Evolutionary conservation across 2,329 filamentous ascomycete species (phyloP).

Genomic region (Xylaria multiplex): DNA sequence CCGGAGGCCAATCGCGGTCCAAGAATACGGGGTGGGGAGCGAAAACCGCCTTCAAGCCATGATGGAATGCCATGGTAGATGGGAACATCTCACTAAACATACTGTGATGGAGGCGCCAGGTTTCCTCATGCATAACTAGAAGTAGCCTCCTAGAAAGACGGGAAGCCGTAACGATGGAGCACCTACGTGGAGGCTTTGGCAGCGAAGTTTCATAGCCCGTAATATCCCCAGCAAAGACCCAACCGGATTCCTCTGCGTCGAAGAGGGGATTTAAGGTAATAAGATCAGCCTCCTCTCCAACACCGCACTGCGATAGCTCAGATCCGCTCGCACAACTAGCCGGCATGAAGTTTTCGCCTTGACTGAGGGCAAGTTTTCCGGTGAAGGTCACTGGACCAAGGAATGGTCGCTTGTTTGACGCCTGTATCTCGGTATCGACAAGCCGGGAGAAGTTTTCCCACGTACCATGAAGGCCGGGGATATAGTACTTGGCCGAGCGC

Average conservation of each 20-base stretch:
- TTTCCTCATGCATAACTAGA: slow-evolving; percentile 79
- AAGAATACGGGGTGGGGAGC: slow-evolving; percentile 85
- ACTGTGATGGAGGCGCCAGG: slow-evolving; percentile 71
- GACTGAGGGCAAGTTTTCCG: slow-evolving; percentile 58
- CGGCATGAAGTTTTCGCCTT: slow-evolving; percentile 67
- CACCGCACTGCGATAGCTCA: slow-evolving; percentile 66
- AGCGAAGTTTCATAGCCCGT: slow-evolving; percentile 70
- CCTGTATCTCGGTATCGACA: slow-evolving; percentile 69
- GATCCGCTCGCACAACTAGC: slow-evolving; percentile 63
- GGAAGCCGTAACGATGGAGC: slow-evolving; percentile 76
- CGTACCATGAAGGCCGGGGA: slow-evolving; percentile 73
- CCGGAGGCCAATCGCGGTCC: slow-evolving; percentile 77
- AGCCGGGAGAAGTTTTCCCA: slow-evolving; percentile 77
- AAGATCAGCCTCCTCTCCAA: slow-evolving; percentile 77
- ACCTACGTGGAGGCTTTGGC: slow-evolving; percentile 71
- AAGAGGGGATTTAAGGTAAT: slow-evolving; percentile 83
- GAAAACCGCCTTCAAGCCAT: slow-evolving; percentile 80
- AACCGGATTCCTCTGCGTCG: slow-evolving; percentile 75
- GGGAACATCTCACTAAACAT: slow-evolving; percentile 88
- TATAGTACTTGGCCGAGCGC: slow-evolving; percentile 79
- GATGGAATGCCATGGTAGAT: slow-evolving; percentile 73
- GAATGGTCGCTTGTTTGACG: slow-evolving; percentile 64
- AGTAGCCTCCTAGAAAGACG: slow-evolving; percentile 74
- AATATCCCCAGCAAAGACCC: slow-evolving; percentile 76
- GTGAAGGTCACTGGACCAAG: slow-evolving; percentile 73